Base-by-base conservation (phyloP, 805 yeast species). In the Wickerhamomyces bisporus region DNA sequence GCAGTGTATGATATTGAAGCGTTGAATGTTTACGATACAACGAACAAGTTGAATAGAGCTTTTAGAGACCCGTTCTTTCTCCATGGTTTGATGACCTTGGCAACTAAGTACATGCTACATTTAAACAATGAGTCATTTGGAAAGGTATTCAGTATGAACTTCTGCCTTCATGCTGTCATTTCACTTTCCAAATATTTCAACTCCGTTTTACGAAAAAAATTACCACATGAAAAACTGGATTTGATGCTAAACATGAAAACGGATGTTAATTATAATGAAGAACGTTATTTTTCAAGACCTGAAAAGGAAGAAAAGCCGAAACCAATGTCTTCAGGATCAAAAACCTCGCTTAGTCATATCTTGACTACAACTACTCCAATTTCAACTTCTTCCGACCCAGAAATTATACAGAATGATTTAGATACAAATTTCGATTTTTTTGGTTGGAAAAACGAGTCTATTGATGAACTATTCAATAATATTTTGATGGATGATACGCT, bases 1-100 rank as follows among this genome's bases (percentile, higher is more conserved):
- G 31, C 29, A 4, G 32, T 47, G 13, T 27, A 36, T 17, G 48
- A 44, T 17, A 26, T 53, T 15, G 58, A 53, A 34, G 17, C 36
- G 6, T 34, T 48, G 14, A 42, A 48, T 16, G 30, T 39, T 18
- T 24, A 24, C 9, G 35, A 42, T 16, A 31, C n/a, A 3, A 14
- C 26, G 11, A 17, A 28, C 12, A n/a, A 25, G 5, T 25, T 46
- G 12, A 41, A 45, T 14, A 38, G 24, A 17, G 33, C 40, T 6
- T 26, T 44, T 3, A 41, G 35, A 29, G 35, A 42, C 5, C 43
- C 48, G 6, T 31, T 39, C 2, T 43, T 46, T 14, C 27, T 46
- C 6, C 48, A 41, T 37, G 50, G 44, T 2, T 25, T 46, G 10
- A 30, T 37, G 21, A 36, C 39, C 9, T 24, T 44, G 6, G 34